phyloP scores from a whole-genome alignment of 1,284 basidiomycete species.

The Ustanciosporium gigantosporum region DNA sequence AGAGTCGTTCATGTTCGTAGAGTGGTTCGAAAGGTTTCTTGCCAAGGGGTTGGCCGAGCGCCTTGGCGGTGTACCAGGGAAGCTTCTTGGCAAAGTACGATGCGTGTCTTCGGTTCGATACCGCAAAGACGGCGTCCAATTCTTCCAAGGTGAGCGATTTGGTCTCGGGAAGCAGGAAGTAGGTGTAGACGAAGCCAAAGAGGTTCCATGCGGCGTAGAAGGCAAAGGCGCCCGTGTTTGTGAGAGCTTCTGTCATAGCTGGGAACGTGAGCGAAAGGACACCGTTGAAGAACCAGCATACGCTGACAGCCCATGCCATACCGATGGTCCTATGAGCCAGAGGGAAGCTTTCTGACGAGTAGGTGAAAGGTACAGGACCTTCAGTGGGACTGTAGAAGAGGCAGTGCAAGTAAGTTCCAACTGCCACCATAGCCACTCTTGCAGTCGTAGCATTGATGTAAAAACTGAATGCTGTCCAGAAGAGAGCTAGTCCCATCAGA shows the following conservation, averaged over 20 bases:
- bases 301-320: constrained; percentile 1
- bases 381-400: constrained; percentile 73
- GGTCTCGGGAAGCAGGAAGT: constrained; percentile 73
- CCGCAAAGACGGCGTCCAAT: constrained; percentile 70
- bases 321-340: constrained; percentile 1
- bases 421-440: constrained; percentile 39
- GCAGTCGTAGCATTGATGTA: constrained; percentile 61
- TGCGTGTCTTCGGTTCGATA: constrained; percentile 65
- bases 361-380: constrained; percentile 77
- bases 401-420: constrained; percentile 67
- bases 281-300: constrained; percentile 1
- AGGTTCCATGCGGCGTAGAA: constrained; percentile 60
- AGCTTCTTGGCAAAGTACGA: background rate
- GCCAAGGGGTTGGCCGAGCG: background rate
- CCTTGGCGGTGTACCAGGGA: background rate
- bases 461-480: constrained; percentile 58
- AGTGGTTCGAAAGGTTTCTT: background rate
- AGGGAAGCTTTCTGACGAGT: constrained; percentile 62
- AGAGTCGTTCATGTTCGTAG: background rate
- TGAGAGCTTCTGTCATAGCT: background rate
- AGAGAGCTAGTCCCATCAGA: constrained; percentile 26
- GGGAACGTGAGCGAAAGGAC: constrained; percentile 1
- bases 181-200: constrained; percentile 25
- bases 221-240: constrained; percentile 55
- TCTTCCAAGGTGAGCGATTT: constrained; percentile 77